phyloP scores from a whole-genome alignment of 2,329 filamentous ascomycete genomes.

The Xylariaceae sp. region DNA sequence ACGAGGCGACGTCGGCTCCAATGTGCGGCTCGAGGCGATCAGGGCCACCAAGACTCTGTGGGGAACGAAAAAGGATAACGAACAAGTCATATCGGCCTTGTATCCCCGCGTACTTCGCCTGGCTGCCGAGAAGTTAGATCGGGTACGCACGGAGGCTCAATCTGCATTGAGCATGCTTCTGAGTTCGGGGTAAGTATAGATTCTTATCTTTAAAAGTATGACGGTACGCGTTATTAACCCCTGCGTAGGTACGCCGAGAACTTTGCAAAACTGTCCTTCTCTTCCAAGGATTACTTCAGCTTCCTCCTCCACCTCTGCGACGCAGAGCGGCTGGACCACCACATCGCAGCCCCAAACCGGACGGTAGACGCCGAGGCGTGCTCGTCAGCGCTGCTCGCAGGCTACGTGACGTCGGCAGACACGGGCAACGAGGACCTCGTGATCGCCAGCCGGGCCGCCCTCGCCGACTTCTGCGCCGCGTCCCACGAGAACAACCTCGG shows the following conservation, averaged over 20 bases:
- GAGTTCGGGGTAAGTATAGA: slow-evolving; percentile 46
- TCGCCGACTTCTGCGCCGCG: slow-evolving; percentile 57
- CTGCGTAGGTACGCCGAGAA: slow-evolving; percentile 37
- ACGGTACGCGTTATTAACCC: slow-evolving; percentile 24
- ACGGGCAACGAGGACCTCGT: slow-evolving; percentile 78
- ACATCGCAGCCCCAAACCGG: slow-evolving; percentile 42
- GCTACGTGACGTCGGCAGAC: slow-evolving; percentile 73
- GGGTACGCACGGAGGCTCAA: slow-evolving; percentile 72
- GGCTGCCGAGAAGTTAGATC: slow-evolving; percentile 86
- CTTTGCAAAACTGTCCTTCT: slow-evolving; percentile 51
- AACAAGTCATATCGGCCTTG: slow-evolving; percentile 40
- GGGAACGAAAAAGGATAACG: slow-evolving; percentile 25
- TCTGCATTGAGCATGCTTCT: slow-evolving; percentile 51
- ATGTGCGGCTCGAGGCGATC: slow-evolving; percentile 80
- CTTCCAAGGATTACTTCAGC: slow-evolving; percentile 62
- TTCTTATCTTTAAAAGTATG: neutral
- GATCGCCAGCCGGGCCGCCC: slow-evolving; percentile 66
- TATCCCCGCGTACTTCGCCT: slow-evolving; percentile 64
- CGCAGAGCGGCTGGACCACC: slow-evolving; percentile 40
- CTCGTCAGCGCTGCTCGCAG: slow-evolving; percentile 62
- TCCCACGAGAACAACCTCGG: slow-evolving; percentile 46
- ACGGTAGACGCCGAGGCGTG: slow-evolving; percentile 40
- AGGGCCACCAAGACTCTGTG: slow-evolving; percentile 71
- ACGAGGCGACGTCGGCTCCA: slow-evolving; percentile 85
- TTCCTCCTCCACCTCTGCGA: slow-evolving; percentile 53